These are phyloP conservation scores for Reutealis trisperma DNA, from an alignment of 345 rosid species.

Conservation along the genomic window DNA sequence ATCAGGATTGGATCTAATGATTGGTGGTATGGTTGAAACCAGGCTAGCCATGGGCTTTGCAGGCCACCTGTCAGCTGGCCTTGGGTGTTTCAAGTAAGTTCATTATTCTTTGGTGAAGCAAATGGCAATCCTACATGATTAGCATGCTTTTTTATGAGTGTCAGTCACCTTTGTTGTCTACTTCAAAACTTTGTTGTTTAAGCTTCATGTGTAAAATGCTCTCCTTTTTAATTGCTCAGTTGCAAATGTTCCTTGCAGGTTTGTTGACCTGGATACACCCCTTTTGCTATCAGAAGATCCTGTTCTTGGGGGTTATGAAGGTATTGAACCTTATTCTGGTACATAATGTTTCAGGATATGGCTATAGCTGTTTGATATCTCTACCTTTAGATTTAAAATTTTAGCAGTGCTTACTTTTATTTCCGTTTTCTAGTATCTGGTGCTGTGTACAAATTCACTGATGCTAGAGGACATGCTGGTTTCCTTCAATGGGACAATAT, in stretches of 20 bases:
- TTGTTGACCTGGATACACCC: constrained; percentile 87
- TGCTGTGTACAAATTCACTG: constrained; percentile 69
- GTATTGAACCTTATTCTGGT: constrained; percentile 37
- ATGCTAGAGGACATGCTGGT: constrained; percentile 80
- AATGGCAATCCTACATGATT: background rate
- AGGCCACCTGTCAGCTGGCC: constrained; percentile 90
- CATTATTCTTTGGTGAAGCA: constrained; percentile 10
- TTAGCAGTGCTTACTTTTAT: constrained; percentile 5
- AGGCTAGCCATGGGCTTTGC: constrained; percentile 94
- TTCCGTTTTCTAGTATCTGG: constrained; percentile 51
- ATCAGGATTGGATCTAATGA: constrained; percentile 72
- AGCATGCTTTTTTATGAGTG: background rate
- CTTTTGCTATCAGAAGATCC: constrained; percentile 89
- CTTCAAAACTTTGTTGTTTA: background rate
- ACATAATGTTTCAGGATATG: background rate
- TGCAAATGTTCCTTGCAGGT: constrained; percentile 41
- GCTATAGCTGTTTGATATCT: background rate
- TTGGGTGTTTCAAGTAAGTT: constrained; percentile 79
- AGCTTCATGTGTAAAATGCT: background rate
- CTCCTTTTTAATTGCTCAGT: background rate
- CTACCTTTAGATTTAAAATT: background rate
- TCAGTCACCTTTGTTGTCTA: background rate
- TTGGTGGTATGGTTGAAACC: constrained; percentile 98
- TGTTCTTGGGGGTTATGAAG: constrained; percentile 80
- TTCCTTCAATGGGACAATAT: constrained; percentile 71